Base-by-base conservation (phyloP, 2,329 filamentous ascomycete species). In the Emericellopsis cladophorae region DNA sequence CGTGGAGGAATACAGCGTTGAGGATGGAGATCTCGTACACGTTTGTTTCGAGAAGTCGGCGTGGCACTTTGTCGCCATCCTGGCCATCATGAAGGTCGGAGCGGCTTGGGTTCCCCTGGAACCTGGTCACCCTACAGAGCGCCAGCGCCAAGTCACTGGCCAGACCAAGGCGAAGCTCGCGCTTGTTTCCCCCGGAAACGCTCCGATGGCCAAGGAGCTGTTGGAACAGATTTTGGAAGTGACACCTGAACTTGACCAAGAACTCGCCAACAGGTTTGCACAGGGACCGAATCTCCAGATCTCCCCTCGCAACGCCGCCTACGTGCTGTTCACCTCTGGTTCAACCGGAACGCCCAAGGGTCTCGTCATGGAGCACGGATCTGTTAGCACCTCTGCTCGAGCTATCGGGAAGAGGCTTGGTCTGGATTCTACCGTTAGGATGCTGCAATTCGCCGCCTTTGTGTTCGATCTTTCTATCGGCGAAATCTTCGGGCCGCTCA, bases 291-390 rank as follows among this genome's bases (percentile, higher is more conserved):
- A 15, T 4, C 10, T 22, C 14, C 10, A 14, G n/a, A 11, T 22
- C 7, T 7, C 12, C 10, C 33, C 40, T 2, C 22, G 32, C 22
- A 31, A 41, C 6, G 24, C 40, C 7, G 32, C 23, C 22, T 41
- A 41, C 23, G 15, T 41, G 12, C 16, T 41, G 22, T 76, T 75
- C 50, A 76, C 72, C 22, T 76, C 72, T 3, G 72, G 72, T n/a
- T 76, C 70, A 41, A 76, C 72, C 0, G 72, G 72, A 7, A 64
- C 64, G 37, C 72, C 72, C 11, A 76, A 76, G 56, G 72, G 72
- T 22, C 69, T 75, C 16, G 58, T 74, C 15, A 43, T 48, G 36
- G 40, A 41, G 26, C 40, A 41, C 23, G 34, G 31, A 14, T 31
- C 40, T n/a, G 33, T 41, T 7, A 12, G 21, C 15, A 41, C 21